Percentiles rank a stretch among this genome's conserved stretches.
phyloP scores from a whole-genome alignment of 208 protist genomes.

The Strigomonas oncopelti region DNA sequence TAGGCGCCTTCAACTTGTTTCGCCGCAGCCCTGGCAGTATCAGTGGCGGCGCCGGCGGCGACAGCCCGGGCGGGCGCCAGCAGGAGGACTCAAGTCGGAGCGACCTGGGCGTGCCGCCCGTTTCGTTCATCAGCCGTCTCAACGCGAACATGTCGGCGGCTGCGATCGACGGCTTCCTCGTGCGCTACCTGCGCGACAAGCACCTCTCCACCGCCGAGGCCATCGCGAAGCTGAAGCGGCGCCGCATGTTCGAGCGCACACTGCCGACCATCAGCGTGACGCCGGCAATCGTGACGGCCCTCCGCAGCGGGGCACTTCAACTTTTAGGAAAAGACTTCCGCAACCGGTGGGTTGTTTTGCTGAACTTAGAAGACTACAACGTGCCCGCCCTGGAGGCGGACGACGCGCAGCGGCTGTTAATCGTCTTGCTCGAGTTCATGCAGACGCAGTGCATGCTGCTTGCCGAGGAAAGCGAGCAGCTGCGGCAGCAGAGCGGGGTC shows the following conservation, averaged over 20 bases:
- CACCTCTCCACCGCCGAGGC: conserved; percentile 28
- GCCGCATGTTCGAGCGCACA: conserved; percentile 53
- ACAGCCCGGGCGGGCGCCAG: too few relatives aligned
- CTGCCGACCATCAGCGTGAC: conserved; percentile 60
- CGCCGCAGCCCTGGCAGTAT: not conserved
- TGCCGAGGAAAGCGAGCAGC: conserved; percentile 20
- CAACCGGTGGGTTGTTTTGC: conserved; percentile 46
- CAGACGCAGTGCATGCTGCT: conserved; percentile 40
- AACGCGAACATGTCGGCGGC: not conserved
- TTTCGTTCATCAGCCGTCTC: too few relatives aligned
- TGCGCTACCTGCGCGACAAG: conserved; percentile 55
- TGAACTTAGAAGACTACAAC: conserved; percentile 40
- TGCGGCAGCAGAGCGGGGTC: too few relatives aligned
- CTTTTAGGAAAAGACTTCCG: conserved; percentile 43
- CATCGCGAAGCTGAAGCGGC: conserved; percentile 47
- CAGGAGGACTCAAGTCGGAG: too few relatives aligned
- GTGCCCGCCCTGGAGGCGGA: conserved; percentile 33
- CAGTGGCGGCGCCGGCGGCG: not conserved
- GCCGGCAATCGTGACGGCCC: conserved; percentile 29
- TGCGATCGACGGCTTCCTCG: conserved; percentile 48
- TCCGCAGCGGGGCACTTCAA: conserved; percentile 49
- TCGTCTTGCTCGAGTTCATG: conserved; percentile 75
- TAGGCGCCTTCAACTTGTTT: not conserved
- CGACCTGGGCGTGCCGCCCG: too few relatives aligned
- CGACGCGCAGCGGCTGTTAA: conserved; percentile 51